Conservation (phyloP, 345 rosid genomes). For the Toxicodendron radicans region DNA sequence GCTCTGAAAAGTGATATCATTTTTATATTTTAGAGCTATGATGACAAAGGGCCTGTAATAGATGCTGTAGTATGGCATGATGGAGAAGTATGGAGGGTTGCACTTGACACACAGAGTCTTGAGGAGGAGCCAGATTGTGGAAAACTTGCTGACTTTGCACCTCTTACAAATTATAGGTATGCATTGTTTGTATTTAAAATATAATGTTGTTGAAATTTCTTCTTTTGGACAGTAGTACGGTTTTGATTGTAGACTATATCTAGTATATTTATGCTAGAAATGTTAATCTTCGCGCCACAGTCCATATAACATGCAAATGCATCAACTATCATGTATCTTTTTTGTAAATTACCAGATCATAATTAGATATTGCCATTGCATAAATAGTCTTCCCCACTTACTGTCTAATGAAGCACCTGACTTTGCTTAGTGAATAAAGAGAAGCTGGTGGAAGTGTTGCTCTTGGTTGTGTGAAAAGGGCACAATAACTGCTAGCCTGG, state of each 20-base stretch:
- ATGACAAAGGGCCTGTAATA: conserved; percentile 92
- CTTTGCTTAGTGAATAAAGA: too few relatives aligned
- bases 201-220: conserved; percentile 4
- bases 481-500: too few relatives aligned
- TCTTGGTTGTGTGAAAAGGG: too few relatives aligned
- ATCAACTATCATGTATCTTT: too few relatives aligned
- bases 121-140: conserved; percentile 81
- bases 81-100: conserved; percentile 94
- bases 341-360: too few relatives aligned
- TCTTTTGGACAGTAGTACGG: background rate
- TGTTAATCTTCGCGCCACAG: too few relatives aligned
- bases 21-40: conserved; percentile 54
- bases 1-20: conserved; percentile 14
- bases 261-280: too few relatives aligned
- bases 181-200: conserved; percentile 14
- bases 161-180: conserved; percentile 83
- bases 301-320: too few relatives aligned
- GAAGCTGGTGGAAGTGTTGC: too few relatives aligned
- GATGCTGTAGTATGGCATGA: conserved; percentile 99
- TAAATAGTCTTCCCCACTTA: too few relatives aligned
- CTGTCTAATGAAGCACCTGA: too few relatives aligned
- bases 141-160: conserved; percentile 72
- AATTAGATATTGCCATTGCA: too few relatives aligned
- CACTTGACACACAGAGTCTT: conserved; percentile 89
- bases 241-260: background rate